phyloP scores from a whole-genome alignment of 306 rosid species.

The Quercus mongolica region DNA sequence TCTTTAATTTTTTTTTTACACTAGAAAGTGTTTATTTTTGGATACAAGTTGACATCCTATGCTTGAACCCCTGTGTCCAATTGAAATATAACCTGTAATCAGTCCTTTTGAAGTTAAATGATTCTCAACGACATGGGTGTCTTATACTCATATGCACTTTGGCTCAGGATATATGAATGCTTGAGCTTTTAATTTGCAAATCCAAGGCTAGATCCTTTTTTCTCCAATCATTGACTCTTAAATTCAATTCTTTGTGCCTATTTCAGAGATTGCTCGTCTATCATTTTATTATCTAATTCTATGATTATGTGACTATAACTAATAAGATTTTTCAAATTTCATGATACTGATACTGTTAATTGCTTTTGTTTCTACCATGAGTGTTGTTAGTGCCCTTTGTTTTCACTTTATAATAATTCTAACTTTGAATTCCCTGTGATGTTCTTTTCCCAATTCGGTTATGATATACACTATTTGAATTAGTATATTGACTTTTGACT shows the following conservation, averaged over 20 bases:
- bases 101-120: background rate
- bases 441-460: background rate
- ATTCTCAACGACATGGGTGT: background rate
- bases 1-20: background rate
- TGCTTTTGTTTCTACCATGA: no score
- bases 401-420: background rate
- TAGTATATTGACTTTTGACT: conserved; percentile 2
- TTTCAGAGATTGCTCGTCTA: no score
- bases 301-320: no score
- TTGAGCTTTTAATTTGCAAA: no score
- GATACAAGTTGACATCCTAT: background rate
- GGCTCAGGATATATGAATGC: no score
- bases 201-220: background rate
- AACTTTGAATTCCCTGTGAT: background rate
- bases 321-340: no score
- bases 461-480: background rate
- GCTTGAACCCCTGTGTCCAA: background rate
- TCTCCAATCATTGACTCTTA: background rate
- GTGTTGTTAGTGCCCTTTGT: background rate
- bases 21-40: background rate
- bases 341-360: background rate
- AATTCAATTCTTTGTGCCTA: no score
- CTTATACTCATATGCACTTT: no score
- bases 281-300: no score
- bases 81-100: background rate